Conservation (phyloP, 1,139 yeast genomes). For the Suhomyces anneliseae region DNA sequence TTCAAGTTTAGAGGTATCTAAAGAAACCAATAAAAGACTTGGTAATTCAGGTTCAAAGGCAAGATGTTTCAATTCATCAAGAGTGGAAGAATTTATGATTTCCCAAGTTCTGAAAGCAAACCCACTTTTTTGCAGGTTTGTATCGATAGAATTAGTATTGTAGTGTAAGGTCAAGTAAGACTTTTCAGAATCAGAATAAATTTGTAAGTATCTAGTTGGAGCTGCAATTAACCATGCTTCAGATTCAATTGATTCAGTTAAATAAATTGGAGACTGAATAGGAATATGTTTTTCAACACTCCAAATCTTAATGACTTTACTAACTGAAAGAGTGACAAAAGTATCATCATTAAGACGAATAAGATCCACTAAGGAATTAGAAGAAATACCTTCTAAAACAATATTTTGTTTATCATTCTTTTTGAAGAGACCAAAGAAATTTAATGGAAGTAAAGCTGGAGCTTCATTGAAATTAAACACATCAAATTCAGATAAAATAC, state of each 20-base stretch:
- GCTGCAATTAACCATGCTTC: constrained; percentile 32
- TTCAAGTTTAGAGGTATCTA: constrained; percentile 2
- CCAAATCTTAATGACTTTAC: constrained; percentile 58
- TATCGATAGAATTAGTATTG: constrained; percentile 10
- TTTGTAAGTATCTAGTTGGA: constrained; percentile 33
- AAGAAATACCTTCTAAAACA: constrained; percentile 30
- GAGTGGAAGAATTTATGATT: constrained; percentile 19
- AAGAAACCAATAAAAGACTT: constrained; percentile 9
- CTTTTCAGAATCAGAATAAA: constrained; percentile 12
- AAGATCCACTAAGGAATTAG: constrained; percentile 35
- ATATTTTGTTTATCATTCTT: constrained; percentile 14
- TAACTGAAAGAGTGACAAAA: constrained; percentile 37
- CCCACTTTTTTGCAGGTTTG: constrained; percentile 18
- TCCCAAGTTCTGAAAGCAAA: constrained; percentile 25
- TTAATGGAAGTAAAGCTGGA: constrained; percentile 50
- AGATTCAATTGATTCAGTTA: constrained; percentile 16
- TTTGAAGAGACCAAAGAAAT: constrained; percentile 29
- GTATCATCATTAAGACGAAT: constrained; percentile 14
- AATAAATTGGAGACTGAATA: constrained; percentile 18
- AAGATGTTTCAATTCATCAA: constrained; percentile 31
- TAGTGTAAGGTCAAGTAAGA: constrained; percentile 20
- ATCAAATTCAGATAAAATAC: constrained; percentile 40
- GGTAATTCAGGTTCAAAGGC: constrained; percentile 30
- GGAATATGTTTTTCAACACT: constrained; percentile 37
- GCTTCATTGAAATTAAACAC: constrained; percentile 56